These are phyloP conservation scores for Saccharomycopsis fibuligera DNA, from an alignment of 805 yeast genomes.

Conservation along the genomic window DNA sequence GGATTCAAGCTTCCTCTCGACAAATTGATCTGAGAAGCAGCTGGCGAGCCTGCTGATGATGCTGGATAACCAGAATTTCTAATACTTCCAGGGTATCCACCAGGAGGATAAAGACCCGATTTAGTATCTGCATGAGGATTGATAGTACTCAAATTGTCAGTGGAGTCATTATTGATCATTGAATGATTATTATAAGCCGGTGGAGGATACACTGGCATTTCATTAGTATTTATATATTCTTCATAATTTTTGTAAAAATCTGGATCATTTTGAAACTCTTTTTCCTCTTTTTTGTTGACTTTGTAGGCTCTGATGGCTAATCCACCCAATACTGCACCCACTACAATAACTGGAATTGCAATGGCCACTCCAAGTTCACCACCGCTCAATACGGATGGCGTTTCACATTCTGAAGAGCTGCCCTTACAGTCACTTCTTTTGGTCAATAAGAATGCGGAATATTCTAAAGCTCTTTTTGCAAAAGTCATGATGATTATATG, in stretches of 20 bases:
- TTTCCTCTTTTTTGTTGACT: slow-evolving; percentile 18
- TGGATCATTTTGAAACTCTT: slow-evolving; percentile 19
- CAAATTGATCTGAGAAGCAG: not conserved
- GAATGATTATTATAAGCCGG: slow-evolving; percentile 13
- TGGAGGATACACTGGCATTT: slow-evolving; percentile 21
- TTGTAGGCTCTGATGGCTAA: slow-evolving; percentile 16
- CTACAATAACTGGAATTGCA: slow-evolving; percentile 19
- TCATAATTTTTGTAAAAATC: slow-evolving; percentile 21
- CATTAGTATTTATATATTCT: slow-evolving; percentile 17
- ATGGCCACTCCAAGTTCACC: slow-evolving; percentile 18
- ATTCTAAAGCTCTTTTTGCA: no score
- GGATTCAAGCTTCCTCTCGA: slow-evolving; percentile 1
- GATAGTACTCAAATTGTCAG: slow-evolving; percentile 3
- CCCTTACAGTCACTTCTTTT: not conserved
- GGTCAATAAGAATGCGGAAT: no score
- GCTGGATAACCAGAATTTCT: not conserved
- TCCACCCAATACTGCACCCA: slow-evolving; percentile 11
- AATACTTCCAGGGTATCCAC: not conserved
- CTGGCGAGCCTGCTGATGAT: not conserved
- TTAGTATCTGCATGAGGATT: no score
- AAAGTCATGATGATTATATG: no score
- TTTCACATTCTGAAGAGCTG: slow-evolving; percentile 14
- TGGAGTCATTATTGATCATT: slow-evolving; percentile 18
- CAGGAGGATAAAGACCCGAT: not conserved
- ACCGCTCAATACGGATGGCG: slow-evolving; percentile 13